phyloP scores from a whole-genome alignment of 495 filamentous ascomycete species.

The Parmelia sp. region DNA sequence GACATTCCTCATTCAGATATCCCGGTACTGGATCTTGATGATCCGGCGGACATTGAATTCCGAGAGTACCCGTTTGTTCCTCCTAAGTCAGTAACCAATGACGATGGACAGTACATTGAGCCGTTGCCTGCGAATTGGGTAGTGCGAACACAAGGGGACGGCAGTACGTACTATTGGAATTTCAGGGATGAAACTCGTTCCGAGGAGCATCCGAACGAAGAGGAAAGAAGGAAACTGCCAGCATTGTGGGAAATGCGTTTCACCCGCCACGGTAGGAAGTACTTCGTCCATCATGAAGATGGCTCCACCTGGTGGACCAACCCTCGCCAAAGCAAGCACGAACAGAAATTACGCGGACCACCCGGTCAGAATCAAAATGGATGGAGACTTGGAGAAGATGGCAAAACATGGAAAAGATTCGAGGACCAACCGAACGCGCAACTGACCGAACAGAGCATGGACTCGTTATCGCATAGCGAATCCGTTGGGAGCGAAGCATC shows the following conservation, averaged over 20 bases:
- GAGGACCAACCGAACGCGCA: conserved; percentile 6
- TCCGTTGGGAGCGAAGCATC: conserved; percentile 8
- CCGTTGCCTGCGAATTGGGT: conserved; percentile 17
- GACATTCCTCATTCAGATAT: conserved; percentile 18
- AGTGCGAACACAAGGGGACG: conserved; percentile 3
- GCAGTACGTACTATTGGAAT: conserved; percentile 9
- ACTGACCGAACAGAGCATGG: conserved; percentile 7
- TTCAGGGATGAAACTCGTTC: conserved; percentile 15
- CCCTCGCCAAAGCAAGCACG: conserved; percentile 23
- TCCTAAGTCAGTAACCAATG: conserved; percentile 7
- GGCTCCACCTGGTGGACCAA: conserved; percentile 20
- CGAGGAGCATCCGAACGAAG: conserved; percentile 14
- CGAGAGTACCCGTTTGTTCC: conserved; percentile 18
- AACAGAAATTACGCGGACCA: conserved; percentile 47
- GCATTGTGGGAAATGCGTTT: conserved; percentile 20
- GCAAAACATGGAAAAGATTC: conserved; percentile 18
- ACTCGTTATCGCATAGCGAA: neutral
- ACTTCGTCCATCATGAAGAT: conserved; percentile 17
- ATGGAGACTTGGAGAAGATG: conserved; percentile 17
- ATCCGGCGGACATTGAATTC: conserved; percentile 17
- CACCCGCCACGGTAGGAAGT: conserved; percentile 19
- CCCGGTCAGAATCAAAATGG: conserved; percentile 19
- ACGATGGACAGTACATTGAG: conserved; percentile 12
- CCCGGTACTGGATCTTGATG: conserved; percentile 18
- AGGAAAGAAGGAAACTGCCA: conserved; percentile 14